phyloP scores from a whole-genome alignment of 345 rosid genomes.

The Populus nigra region DNA sequence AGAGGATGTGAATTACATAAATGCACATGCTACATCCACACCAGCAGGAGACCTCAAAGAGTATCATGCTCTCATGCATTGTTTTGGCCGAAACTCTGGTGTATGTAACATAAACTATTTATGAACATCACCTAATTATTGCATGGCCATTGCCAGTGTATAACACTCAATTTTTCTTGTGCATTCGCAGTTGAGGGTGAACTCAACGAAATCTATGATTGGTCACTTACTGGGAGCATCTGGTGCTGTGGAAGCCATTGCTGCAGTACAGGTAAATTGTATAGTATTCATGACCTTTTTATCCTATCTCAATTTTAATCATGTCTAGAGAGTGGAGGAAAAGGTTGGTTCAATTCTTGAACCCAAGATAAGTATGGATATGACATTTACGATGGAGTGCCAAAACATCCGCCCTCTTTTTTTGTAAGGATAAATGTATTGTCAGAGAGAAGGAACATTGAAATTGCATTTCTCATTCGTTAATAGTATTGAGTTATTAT shows the following conservation, averaged over 20 bases:
- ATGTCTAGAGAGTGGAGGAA: background rate
- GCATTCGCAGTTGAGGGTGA: constrained; percentile 59
- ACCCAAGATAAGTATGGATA: background rate
- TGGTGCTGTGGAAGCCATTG: constrained; percentile 92
- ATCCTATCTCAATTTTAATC: background rate
- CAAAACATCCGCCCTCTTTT: background rate
- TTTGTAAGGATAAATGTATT: background rate
- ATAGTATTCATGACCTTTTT: background rate
- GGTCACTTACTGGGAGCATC: constrained; percentile 95
- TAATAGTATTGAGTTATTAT: background rate
- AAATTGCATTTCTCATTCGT: background rate
- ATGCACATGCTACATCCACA: constrained; percentile 96
- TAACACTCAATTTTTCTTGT: constrained; percentile 15
- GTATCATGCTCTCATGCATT: constrained; percentile 65
- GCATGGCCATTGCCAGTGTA: constrained; percentile 3
- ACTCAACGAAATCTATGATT: constrained; percentile 92
- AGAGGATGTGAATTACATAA: constrained; percentile 76
- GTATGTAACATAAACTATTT: constrained; percentile 32
- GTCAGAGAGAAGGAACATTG: background rate
- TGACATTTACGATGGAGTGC: background rate
- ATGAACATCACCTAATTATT: background rate
- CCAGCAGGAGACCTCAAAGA: constrained; percentile 86
- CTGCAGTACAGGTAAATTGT: constrained; percentile 66
- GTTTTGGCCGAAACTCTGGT: constrained; percentile 79
- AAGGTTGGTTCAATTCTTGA: background rate